Conservation (phyloP, 129 eudicot species). For the Ambrosia artemisiifolia region DNA sequence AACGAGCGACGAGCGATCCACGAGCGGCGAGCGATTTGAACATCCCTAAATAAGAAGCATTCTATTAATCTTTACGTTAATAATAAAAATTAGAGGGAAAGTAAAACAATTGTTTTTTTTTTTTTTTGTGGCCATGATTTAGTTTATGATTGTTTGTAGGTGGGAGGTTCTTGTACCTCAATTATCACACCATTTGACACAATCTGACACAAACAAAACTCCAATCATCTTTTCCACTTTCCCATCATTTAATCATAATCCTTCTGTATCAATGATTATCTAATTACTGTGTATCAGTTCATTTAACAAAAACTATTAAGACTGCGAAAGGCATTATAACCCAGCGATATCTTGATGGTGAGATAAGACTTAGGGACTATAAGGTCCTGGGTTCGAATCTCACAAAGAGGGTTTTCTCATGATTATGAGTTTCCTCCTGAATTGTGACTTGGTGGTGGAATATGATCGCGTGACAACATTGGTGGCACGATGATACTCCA, state of each 20-base stretch:
- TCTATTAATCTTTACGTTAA: neutral
- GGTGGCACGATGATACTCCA: too few relatives aligned
- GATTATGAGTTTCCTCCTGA: too few relatives aligned
- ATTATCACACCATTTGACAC: conserved; percentile 30
- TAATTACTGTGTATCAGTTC: neutral
- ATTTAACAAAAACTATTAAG: neutral
- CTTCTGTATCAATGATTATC: neutral
- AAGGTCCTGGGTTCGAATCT: too few relatives aligned
- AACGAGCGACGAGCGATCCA: too few relatives aligned
- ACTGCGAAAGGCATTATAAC: too few relatives aligned
- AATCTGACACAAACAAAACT: conserved; percentile 18
- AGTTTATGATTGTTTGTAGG: conserved; percentile 11
- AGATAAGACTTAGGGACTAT: too few relatives aligned
- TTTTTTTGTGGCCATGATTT: conserved; percentile 3
- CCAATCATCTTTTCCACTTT: conserved; percentile 15
- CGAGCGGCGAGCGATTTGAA: too few relatives aligned
- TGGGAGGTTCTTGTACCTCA: conserved; percentile 17
- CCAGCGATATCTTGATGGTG: too few relatives aligned
- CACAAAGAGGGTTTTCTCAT: too few relatives aligned
- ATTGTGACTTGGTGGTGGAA: too few relatives aligned
- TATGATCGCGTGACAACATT: too few relatives aligned
- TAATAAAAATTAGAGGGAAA: neutral
- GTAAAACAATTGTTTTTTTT: neutral
- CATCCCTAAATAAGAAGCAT: too few relatives aligned
- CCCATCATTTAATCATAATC: conserved; percentile 15